These are phyloP conservation scores for Hortaea werneckii DNA, from an alignment of 2,329 filamentous ascomycete species.

Conservation along the genomic window DNA sequence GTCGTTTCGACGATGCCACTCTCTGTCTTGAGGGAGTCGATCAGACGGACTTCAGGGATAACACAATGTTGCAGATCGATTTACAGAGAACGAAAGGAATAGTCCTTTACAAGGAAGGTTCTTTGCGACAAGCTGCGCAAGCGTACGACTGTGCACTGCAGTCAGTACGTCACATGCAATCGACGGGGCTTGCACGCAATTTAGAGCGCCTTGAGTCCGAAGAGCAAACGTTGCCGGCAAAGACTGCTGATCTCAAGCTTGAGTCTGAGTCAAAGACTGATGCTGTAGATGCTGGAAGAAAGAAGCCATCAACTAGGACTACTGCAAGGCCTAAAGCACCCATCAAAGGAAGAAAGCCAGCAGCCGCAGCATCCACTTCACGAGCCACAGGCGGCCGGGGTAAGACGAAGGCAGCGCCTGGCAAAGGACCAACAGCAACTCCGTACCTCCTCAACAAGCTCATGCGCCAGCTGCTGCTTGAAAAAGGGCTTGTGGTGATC, in stretches of 20 bases:
- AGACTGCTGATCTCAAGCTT: neutral
- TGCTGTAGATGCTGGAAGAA: neutral
- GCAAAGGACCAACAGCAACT: neutral
- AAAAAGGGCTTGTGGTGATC: neutral
- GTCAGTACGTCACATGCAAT: neutral
- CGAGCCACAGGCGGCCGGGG: neutral
- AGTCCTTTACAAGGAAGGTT: conserved; percentile 12
- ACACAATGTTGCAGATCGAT: conserved; percentile 7
- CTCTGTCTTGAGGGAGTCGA: conserved; percentile 14
- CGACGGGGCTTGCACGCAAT: neutral
- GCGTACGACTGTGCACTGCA: conserved; percentile 11
- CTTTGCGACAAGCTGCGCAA: conserved; percentile 10
- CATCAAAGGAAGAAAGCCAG: neutral
- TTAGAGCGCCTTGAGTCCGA: neutral
- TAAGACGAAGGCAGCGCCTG: neutral
- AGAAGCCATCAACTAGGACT: neutral
- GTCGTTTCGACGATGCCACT: conserved; percentile 20
- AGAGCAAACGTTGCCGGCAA: neutral
- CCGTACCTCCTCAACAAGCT: conserved; percentile 9
- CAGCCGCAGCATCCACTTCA: neutral
- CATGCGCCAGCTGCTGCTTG: neutral
- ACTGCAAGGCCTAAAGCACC: neutral
- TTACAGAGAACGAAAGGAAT: conserved; percentile 12
- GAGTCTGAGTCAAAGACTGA: neutral
- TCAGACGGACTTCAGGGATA: conserved; percentile 2